phyloP scores from a whole-genome alignment of 108 stramenopile species.

The Bacterosira constricta region DNA sequence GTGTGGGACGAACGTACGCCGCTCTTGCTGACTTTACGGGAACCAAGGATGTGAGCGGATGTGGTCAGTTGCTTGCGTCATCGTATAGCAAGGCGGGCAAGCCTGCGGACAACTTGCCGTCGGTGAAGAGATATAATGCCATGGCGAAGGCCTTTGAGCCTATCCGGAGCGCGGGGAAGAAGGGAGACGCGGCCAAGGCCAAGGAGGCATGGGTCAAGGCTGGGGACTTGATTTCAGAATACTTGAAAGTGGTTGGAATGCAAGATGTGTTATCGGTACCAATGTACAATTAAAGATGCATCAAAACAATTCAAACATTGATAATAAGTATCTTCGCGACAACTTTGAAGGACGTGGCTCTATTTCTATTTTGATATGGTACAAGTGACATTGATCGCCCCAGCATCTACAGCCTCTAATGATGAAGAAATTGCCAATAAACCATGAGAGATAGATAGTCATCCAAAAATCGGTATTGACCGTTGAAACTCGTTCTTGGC shows the following conservation, averaged over 20 bases:
- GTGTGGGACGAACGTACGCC: conserved; percentile 52
- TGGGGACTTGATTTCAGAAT: conserved; percentile 29
- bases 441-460: too few species aligned
- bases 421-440: too few species aligned
- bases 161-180: conserved; percentile 55
- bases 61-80: conserved; percentile 49
- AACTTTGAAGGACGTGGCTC: too few species aligned
- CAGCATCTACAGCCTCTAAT: too few species aligned
- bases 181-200: conserved; percentile 53
- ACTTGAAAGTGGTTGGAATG: conserved; percentile 49
- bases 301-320: too few species aligned
- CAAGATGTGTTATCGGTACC: too few species aligned
- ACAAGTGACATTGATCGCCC: too few species aligned
- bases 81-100: conserved; percentile 59
- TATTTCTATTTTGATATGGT: too few species aligned
- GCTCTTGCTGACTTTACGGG: conserved; percentile 58
- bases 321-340: too few species aligned
- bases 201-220: conserved; percentile 44
- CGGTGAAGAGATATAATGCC: conserved; percentile 46
- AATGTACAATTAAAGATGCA: too few species aligned
- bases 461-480: too few species aligned
- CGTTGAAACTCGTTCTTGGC: too few species aligned
- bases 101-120: conserved; percentile 56
- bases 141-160: conserved; percentile 45
- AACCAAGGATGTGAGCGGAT: conserved; percentile 29